phyloP scores from a whole-genome alignment of 495 filamentous ascomycete genomes.

The Penicillium bovifimosum region DNA sequence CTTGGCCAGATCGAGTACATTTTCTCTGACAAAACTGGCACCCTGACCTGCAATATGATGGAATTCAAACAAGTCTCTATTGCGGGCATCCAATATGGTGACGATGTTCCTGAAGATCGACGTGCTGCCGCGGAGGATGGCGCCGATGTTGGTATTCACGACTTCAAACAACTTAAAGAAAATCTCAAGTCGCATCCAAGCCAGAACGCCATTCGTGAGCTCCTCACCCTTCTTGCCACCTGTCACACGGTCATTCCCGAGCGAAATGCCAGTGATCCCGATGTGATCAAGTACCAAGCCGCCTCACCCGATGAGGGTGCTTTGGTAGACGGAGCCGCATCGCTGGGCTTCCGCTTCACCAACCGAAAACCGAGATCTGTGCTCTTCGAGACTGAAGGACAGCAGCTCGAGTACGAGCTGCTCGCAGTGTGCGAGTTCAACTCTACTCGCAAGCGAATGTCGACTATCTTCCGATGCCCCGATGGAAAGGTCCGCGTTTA shows the following conservation, averaged over 20 bases:
- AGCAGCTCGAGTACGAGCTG: constrained; percentile 79
- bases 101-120: constrained; percentile 88
- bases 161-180: constrained; percentile 70
- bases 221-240: constrained; percentile 79
- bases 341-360: constrained; percentile 81
- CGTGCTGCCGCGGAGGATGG: constrained; percentile 71
- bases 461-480: constrained; percentile 90
- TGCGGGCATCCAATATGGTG: constrained; percentile 87
- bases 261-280: constrained; percentile 63
- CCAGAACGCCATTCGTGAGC: constrained; percentile 74
- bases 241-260: constrained; percentile 99
- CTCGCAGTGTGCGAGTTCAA: constrained; percentile 98
- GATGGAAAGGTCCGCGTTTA: constrained; percentile 93
- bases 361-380: constrained; percentile 85
- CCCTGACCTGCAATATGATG: constrained; percentile 99
- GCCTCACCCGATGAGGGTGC: constrained; percentile 97
- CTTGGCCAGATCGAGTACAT: constrained; percentile 98
- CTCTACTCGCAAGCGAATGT: constrained; percentile 97
- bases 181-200: constrained; percentile 69
- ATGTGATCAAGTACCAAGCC: constrained; percentile 92
- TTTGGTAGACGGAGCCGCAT: constrained; percentile 84
- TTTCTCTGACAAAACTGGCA: constrained; percentile 98
- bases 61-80: constrained; percentile 96
- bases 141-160: constrained; percentile 74
- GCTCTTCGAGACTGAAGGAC: constrained; percentile 65